Evolutionary conservation across 2,329 filamentous ascomycete species (phyloP).

Genomic region (Alternaria consortialis): DNA sequence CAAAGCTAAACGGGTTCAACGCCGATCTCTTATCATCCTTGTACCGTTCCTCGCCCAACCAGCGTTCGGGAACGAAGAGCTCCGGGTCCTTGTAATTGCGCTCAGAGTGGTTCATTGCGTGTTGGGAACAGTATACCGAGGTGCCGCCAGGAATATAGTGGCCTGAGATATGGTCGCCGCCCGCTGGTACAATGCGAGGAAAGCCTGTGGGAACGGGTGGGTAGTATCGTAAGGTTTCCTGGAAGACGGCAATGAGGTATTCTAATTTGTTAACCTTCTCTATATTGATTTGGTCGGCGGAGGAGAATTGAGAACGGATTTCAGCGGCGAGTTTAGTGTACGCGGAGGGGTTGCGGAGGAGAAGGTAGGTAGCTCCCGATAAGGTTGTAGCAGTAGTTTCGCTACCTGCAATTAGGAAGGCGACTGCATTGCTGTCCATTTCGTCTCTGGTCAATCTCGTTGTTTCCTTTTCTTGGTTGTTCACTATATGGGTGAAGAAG

Average conservation of each 20-base stretch:
- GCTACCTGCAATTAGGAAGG: conserved; percentile 54
- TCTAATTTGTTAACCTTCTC: conserved; percentile 37
- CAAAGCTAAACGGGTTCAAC: conserved; percentile 41
- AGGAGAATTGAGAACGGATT: conserved; percentile 35
- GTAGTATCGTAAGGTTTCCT: conserved; percentile 40
- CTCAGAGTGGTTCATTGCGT: conserved; percentile 42
- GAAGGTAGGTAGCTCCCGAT: conserved; percentile 53
- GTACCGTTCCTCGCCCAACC: conserved; percentile 49
- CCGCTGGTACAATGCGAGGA: conserved; percentile 35
- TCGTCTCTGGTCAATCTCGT: conserved; percentile 39
- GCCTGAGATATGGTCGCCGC: conserved; percentile 36
- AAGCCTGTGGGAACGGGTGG: conserved; percentile 44
- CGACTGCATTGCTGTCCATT: conserved; percentile 45
- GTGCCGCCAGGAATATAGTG: conserved; percentile 40
- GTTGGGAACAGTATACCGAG: conserved; percentile 40
- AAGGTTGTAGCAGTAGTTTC: conserved; percentile 60
- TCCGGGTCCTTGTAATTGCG: conserved; percentile 41
- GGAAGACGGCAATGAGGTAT: conserved; percentile 40
- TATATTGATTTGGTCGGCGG: conserved; percentile 32
- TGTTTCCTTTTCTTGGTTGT: conserved; percentile 26
- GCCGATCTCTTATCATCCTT: conserved; percentile 42
- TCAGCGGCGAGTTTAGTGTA: conserved; percentile 35
- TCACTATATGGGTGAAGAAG: conserved; percentile 39
- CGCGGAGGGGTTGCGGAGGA: conserved; percentile 39
- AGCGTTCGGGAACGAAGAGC: conserved; percentile 45